A percentile compares a stretch with the other conserved stretches of the same genome.
These are phyloP conservation scores for Leccinum disarticulatum DNA, from an alignment of 768 basidiomycete genomes.

Conservation along the genomic window DNA sequence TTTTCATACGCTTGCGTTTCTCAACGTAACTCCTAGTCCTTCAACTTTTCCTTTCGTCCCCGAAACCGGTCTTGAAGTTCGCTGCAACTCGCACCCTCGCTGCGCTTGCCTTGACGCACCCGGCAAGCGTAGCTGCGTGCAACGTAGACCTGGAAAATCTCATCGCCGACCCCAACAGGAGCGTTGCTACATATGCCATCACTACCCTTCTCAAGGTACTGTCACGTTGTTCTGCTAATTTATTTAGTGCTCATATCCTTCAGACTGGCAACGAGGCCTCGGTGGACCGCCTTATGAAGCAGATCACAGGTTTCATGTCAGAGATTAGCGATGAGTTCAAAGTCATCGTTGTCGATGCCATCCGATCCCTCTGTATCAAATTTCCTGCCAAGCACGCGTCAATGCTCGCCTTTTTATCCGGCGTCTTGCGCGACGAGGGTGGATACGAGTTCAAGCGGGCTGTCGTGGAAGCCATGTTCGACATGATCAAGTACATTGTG, in stretches of 20 bases:
- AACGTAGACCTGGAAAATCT: constrained; percentile 97
- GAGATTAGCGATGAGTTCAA: constrained; percentile 99
- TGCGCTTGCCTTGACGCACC: constrained; percentile 82
- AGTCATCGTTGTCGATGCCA: constrained; percentile 98
- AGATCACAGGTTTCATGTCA: constrained; percentile 97
- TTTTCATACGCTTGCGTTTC: constrained; percentile 1
- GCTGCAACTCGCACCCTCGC: constrained; percentile 96
- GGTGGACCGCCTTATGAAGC: constrained; percentile 98
- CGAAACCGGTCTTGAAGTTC: constrained; percentile 93
- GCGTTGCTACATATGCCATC: constrained; percentile 97
- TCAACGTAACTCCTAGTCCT: constrained; percentile 55
- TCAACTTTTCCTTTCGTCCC: constrained; percentile 93
- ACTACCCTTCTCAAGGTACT: constrained; percentile 93
- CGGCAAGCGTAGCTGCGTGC: constrained; percentile 83
- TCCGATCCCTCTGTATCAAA: constrained; percentile 97
- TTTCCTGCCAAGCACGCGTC: constrained; percentile 96
- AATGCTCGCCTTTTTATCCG: constrained; percentile 96
- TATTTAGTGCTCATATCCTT: constrained; percentile 8
- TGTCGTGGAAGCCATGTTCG: constrained; percentile 98
- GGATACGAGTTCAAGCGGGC: constrained; percentile 99
- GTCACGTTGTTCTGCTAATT: background rate
- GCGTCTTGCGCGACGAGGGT: constrained; percentile 95
- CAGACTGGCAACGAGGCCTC: constrained; percentile 99
- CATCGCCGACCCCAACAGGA: constrained; percentile 93
- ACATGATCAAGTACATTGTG: constrained; percentile 98